Conservation (phyloP, 768 basidiomycete genomes). For the Paxillus rubicundulus region DNA sequence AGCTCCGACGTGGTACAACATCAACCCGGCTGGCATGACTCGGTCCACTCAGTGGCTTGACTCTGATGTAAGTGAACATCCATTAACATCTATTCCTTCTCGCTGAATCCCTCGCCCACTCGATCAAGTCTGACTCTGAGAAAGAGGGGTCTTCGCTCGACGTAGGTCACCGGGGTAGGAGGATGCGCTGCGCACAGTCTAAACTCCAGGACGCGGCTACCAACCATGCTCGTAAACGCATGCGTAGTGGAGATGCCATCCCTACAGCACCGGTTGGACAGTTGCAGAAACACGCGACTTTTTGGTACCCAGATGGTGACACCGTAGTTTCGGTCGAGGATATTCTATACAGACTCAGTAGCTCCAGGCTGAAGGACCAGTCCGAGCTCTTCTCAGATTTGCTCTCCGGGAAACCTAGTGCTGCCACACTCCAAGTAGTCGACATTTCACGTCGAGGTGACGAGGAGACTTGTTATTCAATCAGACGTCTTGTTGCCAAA, state of each 20-base stretch:
- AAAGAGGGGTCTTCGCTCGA: no score
- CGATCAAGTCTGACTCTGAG: no score
- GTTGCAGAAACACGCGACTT: slow-evolving; percentile 7
- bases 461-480: not conserved
- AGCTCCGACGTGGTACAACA: no score
- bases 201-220: not conserved
- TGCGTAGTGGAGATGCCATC: not conserved
- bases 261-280: not conserved
- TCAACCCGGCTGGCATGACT: no score
- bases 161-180: not conserved
- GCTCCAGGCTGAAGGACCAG: slow-evolving; percentile 30
- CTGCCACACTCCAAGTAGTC: not conserved
- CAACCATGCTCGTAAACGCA: not conserved
- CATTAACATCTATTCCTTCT: no score
- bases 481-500: not conserved
- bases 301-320: slow-evolving; percentile 37
- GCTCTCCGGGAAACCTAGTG: slow-evolving; percentile 15
- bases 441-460: not conserved
- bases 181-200: not conserved
- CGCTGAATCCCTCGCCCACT: no score
- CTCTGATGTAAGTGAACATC: no score
- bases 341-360: slow-evolving; percentile 35
- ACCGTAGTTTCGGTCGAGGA: slow-evolving; percentile 33
- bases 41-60: no score
- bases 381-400: slow-evolving; percentile 33